phyloP scores from a whole-genome alignment of 2,329 filamentous ascomycete genomes.

The Ophiostoma himal-ulmi region DNA sequence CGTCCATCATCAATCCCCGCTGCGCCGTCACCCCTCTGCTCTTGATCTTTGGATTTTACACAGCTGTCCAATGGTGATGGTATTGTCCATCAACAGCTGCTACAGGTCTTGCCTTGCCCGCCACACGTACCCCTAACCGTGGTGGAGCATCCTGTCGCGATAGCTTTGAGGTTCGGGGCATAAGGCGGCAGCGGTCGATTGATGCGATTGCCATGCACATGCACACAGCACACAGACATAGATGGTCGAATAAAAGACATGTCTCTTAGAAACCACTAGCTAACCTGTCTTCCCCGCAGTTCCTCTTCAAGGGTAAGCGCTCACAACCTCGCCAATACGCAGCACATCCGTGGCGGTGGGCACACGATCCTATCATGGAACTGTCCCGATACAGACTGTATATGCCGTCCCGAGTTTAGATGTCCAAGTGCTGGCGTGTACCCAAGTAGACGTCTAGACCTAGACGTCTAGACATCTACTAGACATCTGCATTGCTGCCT shows the following conservation, averaged over 20 bases:
- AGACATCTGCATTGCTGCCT: not conserved
- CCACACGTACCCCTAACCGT: conserved; percentile 1
- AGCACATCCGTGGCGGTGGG: not conserved
- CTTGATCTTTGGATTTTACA: not conserved
- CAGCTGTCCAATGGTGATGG: not conserved
- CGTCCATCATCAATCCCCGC: not conserved
- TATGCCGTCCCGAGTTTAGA: too few species aligned
- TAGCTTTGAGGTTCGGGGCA: not conserved
- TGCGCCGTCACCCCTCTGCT: not conserved
- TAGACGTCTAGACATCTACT: not conserved
- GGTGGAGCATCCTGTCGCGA: conserved; percentile 10
- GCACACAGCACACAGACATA: not conserved
- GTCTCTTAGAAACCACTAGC: conserved; percentile 14
- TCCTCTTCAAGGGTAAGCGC: conserved; percentile 90
- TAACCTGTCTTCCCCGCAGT: conserved; percentile 48
- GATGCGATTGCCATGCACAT: not conserved
- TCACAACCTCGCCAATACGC: conserved; percentile 15
- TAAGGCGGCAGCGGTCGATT: not conserved
- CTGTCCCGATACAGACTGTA: too few species aligned
- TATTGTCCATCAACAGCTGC: not conserved
- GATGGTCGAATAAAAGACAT: not conserved
- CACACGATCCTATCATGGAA: not conserved
- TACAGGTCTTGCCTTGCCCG: conserved; percentile 4
- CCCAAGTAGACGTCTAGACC: not conserved
- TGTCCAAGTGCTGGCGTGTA: not conserved